Evolutionary conservation across 331 rosid species (phyloP), one percentile per base, ranked within the genome.

Genomic region (Acacia concinna): DNA sequence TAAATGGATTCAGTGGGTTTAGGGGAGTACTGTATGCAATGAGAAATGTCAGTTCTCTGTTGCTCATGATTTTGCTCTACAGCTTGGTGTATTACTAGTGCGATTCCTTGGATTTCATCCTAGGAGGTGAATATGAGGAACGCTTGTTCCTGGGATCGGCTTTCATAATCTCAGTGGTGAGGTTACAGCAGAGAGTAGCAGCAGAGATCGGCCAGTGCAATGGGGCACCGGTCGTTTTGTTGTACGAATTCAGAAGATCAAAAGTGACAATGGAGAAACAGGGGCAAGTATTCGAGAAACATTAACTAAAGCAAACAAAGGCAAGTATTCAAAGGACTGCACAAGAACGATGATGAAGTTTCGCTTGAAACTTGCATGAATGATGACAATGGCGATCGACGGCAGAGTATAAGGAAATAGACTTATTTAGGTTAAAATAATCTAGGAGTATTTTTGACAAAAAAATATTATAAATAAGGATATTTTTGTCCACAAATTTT

Each of bases 1-100:
- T 91, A 4, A 91, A 91, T 57, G 97, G 94, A 18, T 91, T 91
- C 84, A 91, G 81, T 20, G 97, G 97, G 14, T 91, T 91, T 91
- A 78, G 97, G 65, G 97, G 97, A 43, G 97, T 91, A 4, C 81
- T 91, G 11, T 91, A 88, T 46, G 94, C 94, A 79, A 91, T 91
- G 97, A 89, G 97, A 68, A 91, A 91, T 80, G 94, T 91, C 27
- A 91, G 97, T 83, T 89, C 97, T 3, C 73, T 93, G 47, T 79
- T 93, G 49, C 88, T 93, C 14, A 82, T 85, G 89, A 91, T 91
- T 68, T 59, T 93, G 75, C 87, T 93, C 2, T 82, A 83, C 31
- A 97, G 97, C 0, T n/a, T 91, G 68, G 94, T 91, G 8, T 89
- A 87, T 74, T 88, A 88, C 67, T 92, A 91, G 92, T 93, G 93